Evolutionary conservation across 768 basidiomycete genomes (phyloP).

Genomic region (Russula earlei): DNA sequence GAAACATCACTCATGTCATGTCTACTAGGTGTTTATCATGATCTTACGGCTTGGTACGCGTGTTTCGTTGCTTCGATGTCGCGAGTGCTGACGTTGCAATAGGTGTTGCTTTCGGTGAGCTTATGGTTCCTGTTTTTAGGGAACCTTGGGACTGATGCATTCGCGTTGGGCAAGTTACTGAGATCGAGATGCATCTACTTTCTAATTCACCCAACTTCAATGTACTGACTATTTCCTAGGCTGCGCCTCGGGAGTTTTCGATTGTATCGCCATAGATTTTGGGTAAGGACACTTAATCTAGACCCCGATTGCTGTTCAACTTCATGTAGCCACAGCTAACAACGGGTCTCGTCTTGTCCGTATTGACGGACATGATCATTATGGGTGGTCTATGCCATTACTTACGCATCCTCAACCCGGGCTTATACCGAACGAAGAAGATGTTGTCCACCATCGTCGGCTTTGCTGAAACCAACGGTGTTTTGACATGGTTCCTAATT

Average conservation of each 20-base stretch:
- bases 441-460: slow-evolving; percentile 12
- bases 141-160: not conserved
- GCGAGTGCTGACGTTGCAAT: not conserved
- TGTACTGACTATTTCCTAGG: not conserved
- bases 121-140: not conserved
- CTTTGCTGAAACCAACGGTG: slow-evolving; percentile 11
- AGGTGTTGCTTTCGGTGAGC: slow-evolving; percentile 3
- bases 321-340: slow-evolving; percentile 1
- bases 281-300: not conserved
- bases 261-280: not conserved
- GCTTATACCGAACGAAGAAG: not conserved
- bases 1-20: not conserved
- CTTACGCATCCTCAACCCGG: slow-evolving; percentile 12
- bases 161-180: not conserved
- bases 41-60: not conserved
- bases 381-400: slow-evolving; percentile 10
- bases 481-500: slow-evolving; percentile 8
- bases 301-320: not conserved
- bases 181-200: not conserved
- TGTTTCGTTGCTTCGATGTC: not conserved
- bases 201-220: not conserved
- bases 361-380: slow-evolving; percentile 9
- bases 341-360: slow-evolving; percentile 4
- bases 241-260: not conserved
- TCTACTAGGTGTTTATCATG: not conserved